Evolutionary conservation across 208 protist genomes (phyloP).

Genomic region (Acanthamoeba healyi): DNA sequence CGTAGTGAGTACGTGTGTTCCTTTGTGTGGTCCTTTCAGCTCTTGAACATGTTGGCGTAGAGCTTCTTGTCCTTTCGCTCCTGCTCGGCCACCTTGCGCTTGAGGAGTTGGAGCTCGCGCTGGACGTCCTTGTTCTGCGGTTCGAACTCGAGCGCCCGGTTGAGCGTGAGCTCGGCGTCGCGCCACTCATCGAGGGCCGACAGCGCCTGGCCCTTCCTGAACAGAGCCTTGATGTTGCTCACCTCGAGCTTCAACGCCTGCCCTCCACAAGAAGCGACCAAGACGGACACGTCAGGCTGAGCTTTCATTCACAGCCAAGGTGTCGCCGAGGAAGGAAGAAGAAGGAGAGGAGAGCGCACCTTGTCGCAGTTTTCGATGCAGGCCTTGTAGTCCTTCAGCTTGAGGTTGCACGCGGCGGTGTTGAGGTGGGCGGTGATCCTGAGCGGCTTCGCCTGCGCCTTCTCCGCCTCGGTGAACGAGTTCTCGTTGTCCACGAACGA

Average conservation of each 20-base stretch:
- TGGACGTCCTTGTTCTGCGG: slow-evolving; percentile 73
- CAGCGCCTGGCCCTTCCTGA: slow-evolving; percentile 68
- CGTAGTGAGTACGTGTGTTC: too few relatives aligned
- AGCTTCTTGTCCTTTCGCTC: slow-evolving; percentile 70
- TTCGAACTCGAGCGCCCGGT: slow-evolving; percentile 52
- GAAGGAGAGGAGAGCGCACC: too few relatives aligned
- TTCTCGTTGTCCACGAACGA: slow-evolving; percentile 67
- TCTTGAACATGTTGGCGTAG: slow-evolving; percentile 47
- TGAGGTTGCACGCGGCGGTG: slow-evolving; percentile 75
- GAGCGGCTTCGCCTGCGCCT: slow-evolving; percentile 65
- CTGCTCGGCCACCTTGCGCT: slow-evolving; percentile 74
- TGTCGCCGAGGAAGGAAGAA: not conserved
- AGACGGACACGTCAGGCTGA: not conserved
- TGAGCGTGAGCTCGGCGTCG: slow-evolving; percentile 9
- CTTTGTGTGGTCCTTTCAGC: too few relatives aligned
- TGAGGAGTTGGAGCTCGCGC: slow-evolving; percentile 10
- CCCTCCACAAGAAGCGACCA: not conserved
- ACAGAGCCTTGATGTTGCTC: slow-evolving; percentile 76
- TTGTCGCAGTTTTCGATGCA: slow-evolving; percentile 74
- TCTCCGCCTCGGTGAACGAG: slow-evolving; percentile 72
- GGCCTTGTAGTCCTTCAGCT: slow-evolving; percentile 57
- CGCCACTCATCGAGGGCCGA: slow-evolving; percentile 48
- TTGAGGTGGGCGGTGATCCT: slow-evolving; percentile 70
- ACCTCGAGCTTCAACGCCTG: slow-evolving; percentile 69
- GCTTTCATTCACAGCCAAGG: not conserved